Evolutionary conservation across 805 yeast species (phyloP).

Genomic region (Barnettozyma californica): DNA sequence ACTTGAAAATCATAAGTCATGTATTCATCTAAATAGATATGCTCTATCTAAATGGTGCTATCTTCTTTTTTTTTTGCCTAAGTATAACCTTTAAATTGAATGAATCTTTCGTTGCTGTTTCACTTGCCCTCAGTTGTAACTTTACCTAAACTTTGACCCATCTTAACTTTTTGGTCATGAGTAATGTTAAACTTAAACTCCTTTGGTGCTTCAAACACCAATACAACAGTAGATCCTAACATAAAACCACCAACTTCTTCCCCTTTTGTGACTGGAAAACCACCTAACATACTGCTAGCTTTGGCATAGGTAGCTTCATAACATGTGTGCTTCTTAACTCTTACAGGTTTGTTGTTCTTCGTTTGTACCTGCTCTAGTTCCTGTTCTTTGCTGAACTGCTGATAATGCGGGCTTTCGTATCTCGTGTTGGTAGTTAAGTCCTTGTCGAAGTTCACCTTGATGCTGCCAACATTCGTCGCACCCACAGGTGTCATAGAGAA

Average conservation of each 20-base stretch:
- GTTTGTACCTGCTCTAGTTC: constrained; percentile 3
- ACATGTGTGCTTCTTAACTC: constrained; percentile 68
- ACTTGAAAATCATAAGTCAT: constrained; percentile 6
- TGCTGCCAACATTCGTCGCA: constrained; percentile 97
- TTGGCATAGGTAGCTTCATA: constrained; percentile 89
- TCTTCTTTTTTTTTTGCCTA: background rate
- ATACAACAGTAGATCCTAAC: constrained; percentile 93
- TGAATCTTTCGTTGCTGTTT: background rate
- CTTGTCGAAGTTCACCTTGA: constrained; percentile 85
- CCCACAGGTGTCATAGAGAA: constrained; percentile 99
- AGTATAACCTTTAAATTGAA: background rate
- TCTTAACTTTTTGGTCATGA: constrained; percentile 71
- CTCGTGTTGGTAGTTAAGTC: constrained; percentile 79
- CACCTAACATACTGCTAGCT: constrained; percentile 73
- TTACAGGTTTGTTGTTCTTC: constrained; percentile 23
- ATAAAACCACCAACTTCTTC: constrained; percentile 97
- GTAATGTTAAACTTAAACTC: constrained; percentile 64
- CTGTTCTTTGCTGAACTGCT: constrained; percentile 16
- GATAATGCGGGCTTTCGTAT: constrained; percentile 40
- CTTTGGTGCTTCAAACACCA: constrained; percentile 93
- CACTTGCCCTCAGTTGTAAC: constrained; percentile 10
- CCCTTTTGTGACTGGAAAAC: constrained; percentile 85
- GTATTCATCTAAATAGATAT: background rate
- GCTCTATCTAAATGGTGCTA: background rate
- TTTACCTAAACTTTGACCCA: constrained; percentile 77